Conservation (phyloP, 805 yeast species). For the Yarrowia deformans region DNA sequence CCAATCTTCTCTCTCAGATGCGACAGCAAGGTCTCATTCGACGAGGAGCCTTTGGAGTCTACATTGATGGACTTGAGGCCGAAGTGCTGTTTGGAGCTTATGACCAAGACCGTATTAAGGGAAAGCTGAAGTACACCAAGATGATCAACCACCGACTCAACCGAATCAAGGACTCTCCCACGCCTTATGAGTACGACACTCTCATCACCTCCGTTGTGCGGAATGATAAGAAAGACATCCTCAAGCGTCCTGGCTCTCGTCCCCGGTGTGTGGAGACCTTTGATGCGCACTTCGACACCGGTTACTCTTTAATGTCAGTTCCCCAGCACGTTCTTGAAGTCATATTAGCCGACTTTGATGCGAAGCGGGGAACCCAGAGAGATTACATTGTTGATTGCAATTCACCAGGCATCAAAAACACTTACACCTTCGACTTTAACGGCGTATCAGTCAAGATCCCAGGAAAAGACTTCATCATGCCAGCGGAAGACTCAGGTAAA, state of each 20-base stretch:
- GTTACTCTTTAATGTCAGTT: not conserved
- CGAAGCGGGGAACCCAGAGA: not conserved
- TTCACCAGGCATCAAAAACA: not conserved
- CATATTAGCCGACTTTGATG: not conserved
- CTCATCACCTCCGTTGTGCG: constrained; percentile 4
- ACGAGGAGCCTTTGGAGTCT: constrained; percentile 15
- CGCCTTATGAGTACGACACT: constrained; percentile 6
- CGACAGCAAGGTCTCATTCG: not conserved
- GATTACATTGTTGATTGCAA: not conserved
- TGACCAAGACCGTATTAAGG: constrained; percentile 15
- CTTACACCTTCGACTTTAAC: constrained; percentile 8
- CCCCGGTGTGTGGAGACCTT: constrained; percentile 19
- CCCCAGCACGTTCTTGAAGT: constrained; percentile 3
- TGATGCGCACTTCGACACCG: constrained; percentile 10
- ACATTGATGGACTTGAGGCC: not conserved
- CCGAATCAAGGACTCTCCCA: constrained; percentile 8
- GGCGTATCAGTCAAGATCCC: not conserved
- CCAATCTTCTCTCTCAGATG: constrained; percentile 6
- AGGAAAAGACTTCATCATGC: not conserved
- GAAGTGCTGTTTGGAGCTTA: constrained; percentile 25
- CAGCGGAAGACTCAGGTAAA: not conserved
- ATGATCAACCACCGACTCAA: constrained; percentile 2
- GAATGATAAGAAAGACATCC: not conserved
- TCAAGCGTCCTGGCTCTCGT: constrained; percentile 11
- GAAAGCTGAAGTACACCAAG: not conserved